A percentile compares a stretch with the other conserved stretches of the same genome.
phyloP scores from a whole-genome alignment of 208 protist genomes.

The Ichthyophonus hoferi region DNA sequence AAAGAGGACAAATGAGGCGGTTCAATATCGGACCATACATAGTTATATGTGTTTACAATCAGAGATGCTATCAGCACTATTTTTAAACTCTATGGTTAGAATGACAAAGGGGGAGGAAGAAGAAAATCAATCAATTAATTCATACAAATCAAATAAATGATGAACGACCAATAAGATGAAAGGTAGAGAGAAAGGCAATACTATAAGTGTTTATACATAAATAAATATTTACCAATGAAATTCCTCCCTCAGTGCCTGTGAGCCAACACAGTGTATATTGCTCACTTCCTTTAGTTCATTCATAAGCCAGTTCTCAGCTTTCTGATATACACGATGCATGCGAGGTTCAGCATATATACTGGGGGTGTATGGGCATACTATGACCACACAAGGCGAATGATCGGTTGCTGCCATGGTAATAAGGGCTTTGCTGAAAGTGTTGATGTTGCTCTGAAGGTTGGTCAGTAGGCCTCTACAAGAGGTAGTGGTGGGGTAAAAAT shows the following conservation, averaged over 20 bases:
- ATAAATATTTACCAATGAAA: background rate
- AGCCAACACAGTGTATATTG: background rate
- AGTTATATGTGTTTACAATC: too few species aligned
- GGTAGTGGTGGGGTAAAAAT: background rate
- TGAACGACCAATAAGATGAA: too few species aligned
- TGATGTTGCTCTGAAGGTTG: background rate
- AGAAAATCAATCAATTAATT: too few species aligned
- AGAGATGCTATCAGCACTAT: too few species aligned
- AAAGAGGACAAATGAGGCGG: too few species aligned
- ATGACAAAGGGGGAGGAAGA: too few species aligned
- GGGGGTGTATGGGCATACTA: background rate
- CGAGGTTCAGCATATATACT: background rate
- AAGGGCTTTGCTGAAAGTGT: background rate
- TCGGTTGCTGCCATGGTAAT: background rate
- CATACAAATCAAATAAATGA: too few species aligned
- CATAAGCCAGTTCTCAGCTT: background rate
- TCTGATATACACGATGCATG: background rate
- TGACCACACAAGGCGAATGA: background rate
- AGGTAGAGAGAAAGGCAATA: too few species aligned
- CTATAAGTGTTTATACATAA: too few species aligned
- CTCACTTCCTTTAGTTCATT: background rate
- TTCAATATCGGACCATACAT: too few species aligned
- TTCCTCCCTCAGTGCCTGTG: background rate
- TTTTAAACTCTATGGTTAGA: too few species aligned
- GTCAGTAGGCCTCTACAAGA: background rate